Conservation (phyloP, 768 basidiomycete genomes). For the Agaricus blazei region DNA sequence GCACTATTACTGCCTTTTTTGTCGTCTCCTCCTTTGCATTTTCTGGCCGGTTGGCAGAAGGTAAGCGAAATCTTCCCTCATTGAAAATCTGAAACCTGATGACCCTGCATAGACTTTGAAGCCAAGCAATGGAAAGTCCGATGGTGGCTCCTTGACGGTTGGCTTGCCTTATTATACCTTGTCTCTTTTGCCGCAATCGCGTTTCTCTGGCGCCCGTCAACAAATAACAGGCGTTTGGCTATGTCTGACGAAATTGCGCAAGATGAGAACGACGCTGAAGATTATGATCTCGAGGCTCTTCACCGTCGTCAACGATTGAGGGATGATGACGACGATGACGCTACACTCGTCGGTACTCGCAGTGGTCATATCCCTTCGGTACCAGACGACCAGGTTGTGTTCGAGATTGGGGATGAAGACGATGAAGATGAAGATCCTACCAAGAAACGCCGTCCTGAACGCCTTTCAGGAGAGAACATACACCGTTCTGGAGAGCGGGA, state of each 20-base stretch:
- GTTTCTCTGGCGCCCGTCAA: slow-evolving; percentile 92
- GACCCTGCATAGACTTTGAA: slow-evolving; percentile 64
- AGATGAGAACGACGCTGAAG: slow-evolving; percentile 90
- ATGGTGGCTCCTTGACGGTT: slow-evolving; percentile 98
- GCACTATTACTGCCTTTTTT: slow-evolving; percentile 85
- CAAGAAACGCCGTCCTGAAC: slow-evolving; percentile 44
- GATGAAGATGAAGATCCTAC: slow-evolving; percentile 43
- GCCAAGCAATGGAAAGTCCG: slow-evolving; percentile 85
- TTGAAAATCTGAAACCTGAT: background rate
- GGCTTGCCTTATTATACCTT: slow-evolving; percentile 86
- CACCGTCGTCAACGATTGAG: slow-evolving; percentile 46
- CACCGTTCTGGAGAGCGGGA: slow-evolving; percentile 53
- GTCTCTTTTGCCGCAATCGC: slow-evolving; percentile 74
- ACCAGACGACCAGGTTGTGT: slow-evolving; percentile 72
- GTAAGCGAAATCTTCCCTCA: slow-evolving; percentile 31
- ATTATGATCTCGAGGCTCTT: slow-evolving; percentile 82
- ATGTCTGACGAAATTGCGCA: slow-evolving; percentile 98
- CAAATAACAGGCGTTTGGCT: slow-evolving; percentile 84
- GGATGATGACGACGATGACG: slow-evolving; percentile 65
- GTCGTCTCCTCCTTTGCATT: slow-evolving; percentile 89
- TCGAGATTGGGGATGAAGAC: slow-evolving; percentile 86
- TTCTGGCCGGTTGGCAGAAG: slow-evolving; percentile 87
- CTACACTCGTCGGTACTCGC: slow-evolving; percentile 63
- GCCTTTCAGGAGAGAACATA: slow-evolving; percentile 44
- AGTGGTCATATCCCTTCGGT: slow-evolving; percentile 43